Evolutionary conservation across 805 yeast genomes (phyloP).

Genomic region (Metschnikowia chrysomelidarum): DNA sequence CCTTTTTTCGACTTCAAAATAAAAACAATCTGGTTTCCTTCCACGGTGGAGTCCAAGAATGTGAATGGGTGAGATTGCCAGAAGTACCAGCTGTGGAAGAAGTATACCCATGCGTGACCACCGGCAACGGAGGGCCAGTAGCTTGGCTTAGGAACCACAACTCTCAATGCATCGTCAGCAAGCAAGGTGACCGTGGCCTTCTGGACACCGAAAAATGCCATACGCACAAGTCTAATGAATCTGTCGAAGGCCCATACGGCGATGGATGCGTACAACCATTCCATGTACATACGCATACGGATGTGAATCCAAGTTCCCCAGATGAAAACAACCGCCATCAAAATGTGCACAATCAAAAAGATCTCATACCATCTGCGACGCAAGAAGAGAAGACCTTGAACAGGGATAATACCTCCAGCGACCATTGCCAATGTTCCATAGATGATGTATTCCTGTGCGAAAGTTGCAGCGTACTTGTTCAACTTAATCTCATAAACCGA

Average conservation of each 20-base stretch:
- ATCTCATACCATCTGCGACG: conserved; percentile 14
- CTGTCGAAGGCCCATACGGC: conserved; percentile 36
- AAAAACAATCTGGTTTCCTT: conserved; percentile 23
- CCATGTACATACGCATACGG: conserved; percentile 6
- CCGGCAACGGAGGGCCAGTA: conserved; percentile 38
- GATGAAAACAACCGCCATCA: conserved; percentile 11
- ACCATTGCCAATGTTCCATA: conserved; percentile 13
- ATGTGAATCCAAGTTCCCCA: conserved; percentile 16
- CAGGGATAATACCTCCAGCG: conserved; percentile 10
- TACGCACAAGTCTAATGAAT: conserved; percentile 26
- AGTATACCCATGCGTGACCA: conserved; percentile 39
- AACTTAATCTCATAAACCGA: conserved; percentile 3
- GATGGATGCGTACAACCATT: conserved; percentile 10
- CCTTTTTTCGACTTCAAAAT: conserved; percentile 38
- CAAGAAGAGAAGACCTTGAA: conserved; percentile 14
- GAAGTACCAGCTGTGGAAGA: conserved; percentile 42
- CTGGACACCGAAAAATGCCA: conserved; percentile 34
- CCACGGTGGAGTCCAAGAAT: conserved; percentile 20
- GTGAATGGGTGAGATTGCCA: conserved; percentile 46
- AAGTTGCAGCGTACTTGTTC: conserved; percentile 1
- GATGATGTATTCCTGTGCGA: conserved; percentile 7
- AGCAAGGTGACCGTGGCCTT: conserved; percentile 26
- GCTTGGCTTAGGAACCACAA: conserved; percentile 32
- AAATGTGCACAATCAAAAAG: conserved; percentile 14
- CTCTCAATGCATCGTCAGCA: conserved; percentile 34